Evolutionary conservation across 2,329 filamentous ascomycete species (phyloP).

Genomic region (Fusarium pseudograminearum): DNA sequence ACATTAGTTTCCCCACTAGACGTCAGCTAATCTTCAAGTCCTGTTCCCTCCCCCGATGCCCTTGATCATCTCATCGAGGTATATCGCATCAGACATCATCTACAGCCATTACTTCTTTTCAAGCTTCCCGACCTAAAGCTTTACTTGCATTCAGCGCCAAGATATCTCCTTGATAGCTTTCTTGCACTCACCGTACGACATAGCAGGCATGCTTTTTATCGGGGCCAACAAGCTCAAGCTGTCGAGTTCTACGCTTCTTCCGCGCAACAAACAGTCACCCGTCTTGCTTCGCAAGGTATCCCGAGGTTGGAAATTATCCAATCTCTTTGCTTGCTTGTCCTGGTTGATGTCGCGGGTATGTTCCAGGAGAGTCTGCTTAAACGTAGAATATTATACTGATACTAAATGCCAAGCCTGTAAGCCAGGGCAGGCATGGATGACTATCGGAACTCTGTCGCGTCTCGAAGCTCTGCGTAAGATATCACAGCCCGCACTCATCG

Average conservation of each 20-base stretch:
- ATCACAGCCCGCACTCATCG: not conserved
- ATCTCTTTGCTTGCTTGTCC: conserved; percentile 8
- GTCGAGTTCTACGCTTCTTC: not conserved
- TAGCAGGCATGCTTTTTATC: not conserved
- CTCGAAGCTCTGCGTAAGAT: conserved; percentile 7
- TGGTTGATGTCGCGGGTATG: conserved; percentile 5
- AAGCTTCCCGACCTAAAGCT: not conserved
- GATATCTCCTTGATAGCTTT: conserved; percentile 6
- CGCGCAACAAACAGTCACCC: not conserved
- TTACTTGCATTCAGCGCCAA: not conserved
- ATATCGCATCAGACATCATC: conserved; percentile 13
- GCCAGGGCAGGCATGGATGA: conserved; percentile 19
- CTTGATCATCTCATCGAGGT: conserved; percentile 10
- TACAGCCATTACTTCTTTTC: conserved; percentile 16
- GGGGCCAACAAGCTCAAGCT: not conserved
- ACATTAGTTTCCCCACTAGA: accelerated
- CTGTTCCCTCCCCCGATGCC: not conserved
- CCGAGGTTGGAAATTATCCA: conserved; percentile 6
- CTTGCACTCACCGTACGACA: conserved; percentile 5
- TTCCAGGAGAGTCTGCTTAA: accelerated
- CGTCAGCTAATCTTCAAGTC: not conserved
- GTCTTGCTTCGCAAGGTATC: conserved; percentile 1
- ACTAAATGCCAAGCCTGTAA: not conserved
- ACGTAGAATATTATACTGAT: accelerated
- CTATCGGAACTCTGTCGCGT: conserved; percentile 9